Evolutionary conservation across 2,329 filamentous ascomycete species (phyloP).

Genomic region (Diaporthe ampelina): DNA sequence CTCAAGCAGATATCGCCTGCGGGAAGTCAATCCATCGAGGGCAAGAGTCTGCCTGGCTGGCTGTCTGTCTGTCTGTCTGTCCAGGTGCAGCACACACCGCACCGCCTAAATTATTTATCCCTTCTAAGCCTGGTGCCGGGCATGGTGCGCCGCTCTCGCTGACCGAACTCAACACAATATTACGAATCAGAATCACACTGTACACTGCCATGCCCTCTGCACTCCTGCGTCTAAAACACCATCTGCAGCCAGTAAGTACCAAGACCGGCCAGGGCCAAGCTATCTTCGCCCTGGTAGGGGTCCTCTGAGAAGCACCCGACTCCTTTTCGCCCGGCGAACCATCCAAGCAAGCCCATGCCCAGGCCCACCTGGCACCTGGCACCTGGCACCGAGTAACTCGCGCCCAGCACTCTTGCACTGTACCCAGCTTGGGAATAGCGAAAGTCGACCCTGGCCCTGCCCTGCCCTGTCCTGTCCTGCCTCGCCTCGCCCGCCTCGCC

Average conservation of each 20-base stretch:
- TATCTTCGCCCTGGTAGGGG: background rate
- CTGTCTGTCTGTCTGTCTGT: too few relatives aligned
- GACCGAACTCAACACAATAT: slow-evolving; percentile 27
- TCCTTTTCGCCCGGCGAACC: slow-evolving; percentile 22
- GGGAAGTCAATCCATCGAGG: background rate
- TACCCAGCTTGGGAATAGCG: background rate
- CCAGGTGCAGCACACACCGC: too few relatives aligned
- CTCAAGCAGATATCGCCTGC: slow-evolving; percentile 18
- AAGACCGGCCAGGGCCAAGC: background rate
- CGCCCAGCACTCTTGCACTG: background rate
- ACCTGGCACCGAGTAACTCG: background rate
- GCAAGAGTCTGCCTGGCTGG: background rate
- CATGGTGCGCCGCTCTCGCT: slow-evolving; percentile 4
- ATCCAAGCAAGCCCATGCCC: background rate
- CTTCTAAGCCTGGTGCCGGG: slow-evolving; percentile 1
- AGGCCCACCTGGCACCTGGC: background rate
- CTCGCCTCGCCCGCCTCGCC: background rate
- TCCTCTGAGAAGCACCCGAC: slow-evolving; percentile 1
- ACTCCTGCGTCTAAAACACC: background rate
- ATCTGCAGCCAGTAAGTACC: background rate
- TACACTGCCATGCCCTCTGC: background rate
- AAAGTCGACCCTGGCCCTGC: background rate
- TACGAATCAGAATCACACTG: slow-evolving; percentile 27
- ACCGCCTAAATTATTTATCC: background rate
- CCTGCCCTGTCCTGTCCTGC: background rate